These are phyloP conservation scores for Syzygium jambos DNA, from an alignment of 345 rosid genomes.

Conservation along the genomic window DNA sequence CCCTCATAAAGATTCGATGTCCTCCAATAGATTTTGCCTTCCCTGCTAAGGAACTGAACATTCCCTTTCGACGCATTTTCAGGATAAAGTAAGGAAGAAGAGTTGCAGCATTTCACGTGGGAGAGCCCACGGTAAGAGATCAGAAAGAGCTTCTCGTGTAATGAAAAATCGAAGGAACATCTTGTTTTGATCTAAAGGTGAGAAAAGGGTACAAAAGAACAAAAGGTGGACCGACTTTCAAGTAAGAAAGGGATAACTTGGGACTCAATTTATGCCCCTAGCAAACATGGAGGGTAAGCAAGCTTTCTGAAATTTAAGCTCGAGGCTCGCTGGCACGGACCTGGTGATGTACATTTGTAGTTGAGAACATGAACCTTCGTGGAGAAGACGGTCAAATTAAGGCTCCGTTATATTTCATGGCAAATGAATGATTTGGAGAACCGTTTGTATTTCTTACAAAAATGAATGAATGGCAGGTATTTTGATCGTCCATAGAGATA, in stretches of 20 bases:
- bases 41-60: constrained; percentile 28
- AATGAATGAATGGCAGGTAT: no score
- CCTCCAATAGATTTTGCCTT: constrained; percentile 15
- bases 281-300: not conserved
- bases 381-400: rapidly evolving
- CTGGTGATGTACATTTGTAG: not conserved
- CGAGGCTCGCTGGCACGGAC: rapidly evolving
- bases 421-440: rapidly evolving
- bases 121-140: not conserved
- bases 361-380: not conserved
- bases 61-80: no score
- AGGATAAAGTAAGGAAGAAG: not conserved
- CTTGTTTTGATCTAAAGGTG: not conserved
- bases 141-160: not conserved
- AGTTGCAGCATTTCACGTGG: constrained; percentile 12
- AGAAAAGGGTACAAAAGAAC: not conserved
- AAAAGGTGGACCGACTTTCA: constrained; percentile 13
- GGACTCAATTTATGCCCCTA: constrained; percentile 8
- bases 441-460: not conserved
- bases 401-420: rapidly evolving
- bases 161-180: not conserved
- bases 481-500: no score
- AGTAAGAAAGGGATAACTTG: constrained; percentile 3
- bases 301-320: not conserved
- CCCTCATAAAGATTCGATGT: not conserved